These are phyloP conservation scores for Penicillium griseofulvum DNA, from an alignment of 2,329 filamentous ascomycete genomes.

Conservation along the genomic window DNA sequence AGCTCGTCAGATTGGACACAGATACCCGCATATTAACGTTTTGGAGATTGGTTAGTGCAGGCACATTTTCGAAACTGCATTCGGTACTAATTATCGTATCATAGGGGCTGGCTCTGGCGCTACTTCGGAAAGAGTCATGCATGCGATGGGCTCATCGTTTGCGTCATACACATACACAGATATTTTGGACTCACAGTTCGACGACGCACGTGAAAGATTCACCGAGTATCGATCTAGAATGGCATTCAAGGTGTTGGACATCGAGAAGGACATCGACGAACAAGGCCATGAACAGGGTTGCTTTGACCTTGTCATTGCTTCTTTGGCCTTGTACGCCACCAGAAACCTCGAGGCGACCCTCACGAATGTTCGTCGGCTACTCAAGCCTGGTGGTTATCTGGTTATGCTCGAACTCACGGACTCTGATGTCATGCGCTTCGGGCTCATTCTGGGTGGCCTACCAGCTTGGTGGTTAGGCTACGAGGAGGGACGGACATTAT, in stretches of 20 bases:
- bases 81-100: not conserved
- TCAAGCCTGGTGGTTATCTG: conserved; percentile 50
- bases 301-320: conserved; percentile 43
- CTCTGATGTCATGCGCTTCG: conserved; percentile 20
- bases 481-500: conserved; percentile 23
- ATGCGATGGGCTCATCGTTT: conserved; percentile 22
- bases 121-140: conserved; percentile 11
- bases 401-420: conserved; percentile 44
- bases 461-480: conserved; percentile 39
- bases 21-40: conserved; percentile 45
- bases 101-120: conserved; percentile 18
- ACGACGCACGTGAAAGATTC: conserved; percentile 34
- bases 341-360: conserved; percentile 25
- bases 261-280: conserved; percentile 30
- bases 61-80: rapidly evolving
- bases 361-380: conserved; percentile 35
- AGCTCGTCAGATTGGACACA: conserved; percentile 37
- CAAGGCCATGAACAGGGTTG: conserved; percentile 36
- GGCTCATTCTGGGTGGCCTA: conserved; percentile 31
- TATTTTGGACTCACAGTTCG: conserved; percentile 45
- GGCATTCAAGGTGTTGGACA: conserved; percentile 36
- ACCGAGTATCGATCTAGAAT: conserved; percentile 26
- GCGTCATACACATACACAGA: conserved; percentile 50
- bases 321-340: conserved; percentile 31
- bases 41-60: conserved; percentile 37